Conservation (phyloP, 2,329 filamentous ascomycete species). For the Pseudogymnoascus sp. region DNA sequence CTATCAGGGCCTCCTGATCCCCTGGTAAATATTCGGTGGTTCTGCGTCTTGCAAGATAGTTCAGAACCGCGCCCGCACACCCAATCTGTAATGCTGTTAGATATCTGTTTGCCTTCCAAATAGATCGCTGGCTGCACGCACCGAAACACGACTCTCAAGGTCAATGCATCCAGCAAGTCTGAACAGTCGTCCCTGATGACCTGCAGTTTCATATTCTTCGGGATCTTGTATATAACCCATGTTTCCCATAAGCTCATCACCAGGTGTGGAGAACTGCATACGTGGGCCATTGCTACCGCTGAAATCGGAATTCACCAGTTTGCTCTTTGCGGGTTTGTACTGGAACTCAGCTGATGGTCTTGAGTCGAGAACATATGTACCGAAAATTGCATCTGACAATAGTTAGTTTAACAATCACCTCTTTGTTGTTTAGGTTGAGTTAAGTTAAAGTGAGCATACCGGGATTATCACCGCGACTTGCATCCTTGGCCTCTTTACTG, state of each 20-base stretch:
- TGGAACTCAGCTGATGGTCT: constrained; percentile 67
- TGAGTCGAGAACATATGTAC: constrained; percentile 52
- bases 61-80: constrained; percentile 81
- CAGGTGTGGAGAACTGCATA: constrained; percentile 56
- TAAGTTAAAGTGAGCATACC: not conserved
- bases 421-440: not conserved
- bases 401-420: not conserved
- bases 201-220: constrained; percentile 37
- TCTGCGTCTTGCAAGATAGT: constrained; percentile 64
- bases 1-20: constrained; percentile 44
- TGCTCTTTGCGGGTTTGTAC: constrained; percentile 58
- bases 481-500: constrained; percentile 24
- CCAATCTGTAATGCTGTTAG: constrained; percentile 43
- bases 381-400: constrained; percentile 31
- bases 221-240: constrained; percentile 26
- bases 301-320: constrained; percentile 50
- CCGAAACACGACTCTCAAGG: constrained; percentile 64
- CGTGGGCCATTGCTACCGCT: constrained; percentile 39
- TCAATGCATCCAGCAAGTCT: constrained; percentile 65
- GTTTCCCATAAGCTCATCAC: constrained; percentile 33
- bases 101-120: not conserved
- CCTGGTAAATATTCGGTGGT: constrained; percentile 56
- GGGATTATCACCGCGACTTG: constrained; percentile 15
- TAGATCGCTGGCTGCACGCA: constrained; percentile 29
- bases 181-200: constrained; percentile 56